Percentiles rank a stretch among this genome's conserved stretches.
Evolutionary conservation across 371 early-diverging fungal species (phyloP).

Genomic region (Mucor saturninus): DNA sequence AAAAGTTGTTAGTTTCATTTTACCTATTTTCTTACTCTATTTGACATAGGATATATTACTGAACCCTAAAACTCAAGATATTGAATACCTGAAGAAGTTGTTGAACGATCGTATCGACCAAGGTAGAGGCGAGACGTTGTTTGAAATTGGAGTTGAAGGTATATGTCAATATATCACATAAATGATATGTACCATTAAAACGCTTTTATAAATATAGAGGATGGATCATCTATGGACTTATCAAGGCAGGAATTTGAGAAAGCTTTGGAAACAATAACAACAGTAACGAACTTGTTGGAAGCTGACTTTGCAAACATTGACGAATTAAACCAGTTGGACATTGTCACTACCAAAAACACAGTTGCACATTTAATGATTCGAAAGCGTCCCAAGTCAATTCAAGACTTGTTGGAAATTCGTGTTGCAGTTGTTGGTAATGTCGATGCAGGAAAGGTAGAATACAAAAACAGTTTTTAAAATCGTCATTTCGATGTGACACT

Average conservation of each 20-base stretch:
- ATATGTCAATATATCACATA: constrained; percentile 6
- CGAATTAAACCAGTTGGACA: constrained; percentile 38
- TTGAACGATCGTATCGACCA: constrained; percentile 61
- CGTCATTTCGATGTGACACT: neutral
- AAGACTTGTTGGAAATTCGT: constrained; percentile 83
- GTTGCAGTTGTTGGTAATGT: constrained; percentile 94
- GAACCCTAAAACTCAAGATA: constrained; percentile 48
- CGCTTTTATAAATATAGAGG: constrained; percentile 49
- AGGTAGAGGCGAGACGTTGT: constrained; percentile 76
- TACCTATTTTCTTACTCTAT: neutral
- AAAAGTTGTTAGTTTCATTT: neutral
- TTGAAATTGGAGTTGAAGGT: constrained; percentile 84
- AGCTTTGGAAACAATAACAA: constrained; percentile 52
- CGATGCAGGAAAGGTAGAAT: constrained; percentile 65
- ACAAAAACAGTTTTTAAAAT: neutral
- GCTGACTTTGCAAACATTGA: constrained; percentile 74
- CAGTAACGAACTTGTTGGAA: constrained; percentile 49
- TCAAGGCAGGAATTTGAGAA: constrained; percentile 61
- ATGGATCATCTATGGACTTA: constrained; percentile 73
- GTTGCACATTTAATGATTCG: constrained; percentile 72
- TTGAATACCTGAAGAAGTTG: constrained; percentile 42
- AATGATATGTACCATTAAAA: neutral
- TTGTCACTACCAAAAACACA: constrained; percentile 26
- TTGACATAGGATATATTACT: constrained; percentile 39
- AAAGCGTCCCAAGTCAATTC: constrained; percentile 66